Evolutionary conservation across 2,329 filamentous ascomycete genomes (phyloP), one percentile per base, ranked within the genome.

Genomic region (Colletotrichum sp.): DNA sequence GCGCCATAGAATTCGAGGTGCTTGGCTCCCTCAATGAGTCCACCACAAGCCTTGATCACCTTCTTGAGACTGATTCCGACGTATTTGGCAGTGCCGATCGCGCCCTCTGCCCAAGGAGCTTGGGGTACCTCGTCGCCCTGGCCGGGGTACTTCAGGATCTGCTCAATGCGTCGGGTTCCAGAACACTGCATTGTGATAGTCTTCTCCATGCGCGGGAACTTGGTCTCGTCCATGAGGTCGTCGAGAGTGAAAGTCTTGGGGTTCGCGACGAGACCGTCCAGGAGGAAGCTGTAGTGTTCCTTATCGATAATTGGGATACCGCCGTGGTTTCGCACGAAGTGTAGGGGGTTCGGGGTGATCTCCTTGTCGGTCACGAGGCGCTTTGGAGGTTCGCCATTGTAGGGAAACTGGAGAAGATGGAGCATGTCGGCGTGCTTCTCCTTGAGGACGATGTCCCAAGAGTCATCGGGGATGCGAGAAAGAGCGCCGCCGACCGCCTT

Each of bases 251-350:
- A 87, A 2, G 81, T 86, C 69, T 88, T 88, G 0, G 92, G 92
- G 4, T 89, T 85, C 8, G 89, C 89, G 5, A 94, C 93, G 0
- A 93, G 85, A 0, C 93, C 92, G 72, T 92, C 90, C 7, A 95
- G 82, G 3, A 86, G 83, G 18, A 93, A 85, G 28, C 84, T 88
- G 79, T 85, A 93, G 4, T 88, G 85, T 0, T 90, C 86, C 2
- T 88, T 84, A 10, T 93, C 88, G 70, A 95, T 94, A 9, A 90
- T 85, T 0, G 94, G 94, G 21, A 95, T 91, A 0, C 93, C 93
- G 12, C 93, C 93, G 77, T 95, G 93, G 75, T 95, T 95, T 9
- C 93, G 88, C 1, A 95, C 91, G 78, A 94, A 95, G 78, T 92
- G 90, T 3, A 83, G 79, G 1, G 78, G 64, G 76, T 94, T 95